Evolutionary conservation across 768 basidiomycete species (phyloP).

Genomic region (Lyophyllum atratum): DNA sequence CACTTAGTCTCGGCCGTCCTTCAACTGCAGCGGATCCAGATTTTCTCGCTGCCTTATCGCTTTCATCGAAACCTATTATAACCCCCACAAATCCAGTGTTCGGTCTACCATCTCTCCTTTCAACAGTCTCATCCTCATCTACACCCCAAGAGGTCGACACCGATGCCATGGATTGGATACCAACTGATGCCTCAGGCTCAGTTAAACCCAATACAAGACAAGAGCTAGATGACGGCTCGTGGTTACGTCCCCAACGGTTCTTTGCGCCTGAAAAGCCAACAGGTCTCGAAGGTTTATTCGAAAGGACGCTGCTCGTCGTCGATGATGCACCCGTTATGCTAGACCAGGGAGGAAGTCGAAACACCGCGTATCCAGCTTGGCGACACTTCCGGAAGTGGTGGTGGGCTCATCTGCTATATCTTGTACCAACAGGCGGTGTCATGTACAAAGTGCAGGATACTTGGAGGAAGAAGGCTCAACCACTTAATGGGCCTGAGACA

Average conservation of each 20-base stretch:
- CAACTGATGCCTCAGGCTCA: constrained; percentile 41
- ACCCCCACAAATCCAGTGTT: constrained; percentile 57
- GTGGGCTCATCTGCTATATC: constrained; percentile 32
- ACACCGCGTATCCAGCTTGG: neutral
- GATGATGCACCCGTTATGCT: constrained; percentile 38
- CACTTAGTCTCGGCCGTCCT: constrained; percentile 14
- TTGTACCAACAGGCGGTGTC: constrained; percentile 29
- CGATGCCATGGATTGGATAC: constrained; percentile 66
- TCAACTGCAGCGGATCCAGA: constrained; percentile 49
- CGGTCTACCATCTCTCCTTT: constrained; percentile 63
- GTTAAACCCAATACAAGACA: constrained; percentile 18
- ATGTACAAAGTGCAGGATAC: constrained; percentile 25
- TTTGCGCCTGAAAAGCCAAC: constrained; percentile 80
- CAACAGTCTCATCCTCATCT: constrained; percentile 25
- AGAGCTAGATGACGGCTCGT: constrained; percentile 39
- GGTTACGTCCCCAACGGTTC: constrained; percentile 72
- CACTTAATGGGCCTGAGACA: constrained; percentile 3
- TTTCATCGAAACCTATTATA: constrained; percentile 66
- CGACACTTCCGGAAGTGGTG: constrained; percentile 34
- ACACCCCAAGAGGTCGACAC: constrained; percentile 34
- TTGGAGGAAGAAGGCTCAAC: constrained; percentile 6
- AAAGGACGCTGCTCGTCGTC: constrained; percentile 52
- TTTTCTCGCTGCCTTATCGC: constrained; percentile 58
- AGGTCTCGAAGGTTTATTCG: constrained; percentile 71
- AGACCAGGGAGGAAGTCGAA: neutral